Percentiles rank a stretch among this genome's conserved stretches.
Evolutionary conservation across 148 eudicot genomes (phyloP).

Genomic region (Chenopodium formosanum): DNA sequence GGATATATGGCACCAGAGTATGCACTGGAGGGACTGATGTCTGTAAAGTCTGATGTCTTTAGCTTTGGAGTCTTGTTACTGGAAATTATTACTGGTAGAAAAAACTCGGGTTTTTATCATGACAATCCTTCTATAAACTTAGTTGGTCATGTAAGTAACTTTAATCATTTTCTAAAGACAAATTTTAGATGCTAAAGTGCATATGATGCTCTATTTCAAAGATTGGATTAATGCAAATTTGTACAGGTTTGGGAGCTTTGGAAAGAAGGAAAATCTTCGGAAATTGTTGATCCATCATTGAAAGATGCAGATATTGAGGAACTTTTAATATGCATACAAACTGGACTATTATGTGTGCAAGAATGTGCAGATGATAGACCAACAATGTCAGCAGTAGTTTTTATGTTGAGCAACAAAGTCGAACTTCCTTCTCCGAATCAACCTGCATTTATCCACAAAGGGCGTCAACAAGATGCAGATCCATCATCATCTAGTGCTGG

Average conservation of each 20-base stretch:
- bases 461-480: conserved; percentile 10
- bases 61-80: conserved; percentile 54
- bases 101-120: conserved; percentile 41
- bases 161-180: neutral
- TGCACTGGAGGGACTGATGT: conserved; percentile 51
- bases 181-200: neutral
- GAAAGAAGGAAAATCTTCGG: conserved; percentile 35
- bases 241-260: conserved; percentile 52
- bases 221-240: neutral
- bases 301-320: conserved; percentile 24
- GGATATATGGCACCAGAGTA: conserved; percentile 71
- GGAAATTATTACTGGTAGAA: conserved; percentile 51
- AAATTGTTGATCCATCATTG: conserved; percentile 30
- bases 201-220: neutral
- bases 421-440: conserved; percentile 42
- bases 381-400: conserved; percentile 45
- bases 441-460: conserved; percentile 47
- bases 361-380: conserved; percentile 50
- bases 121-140: conserved; percentile 44
- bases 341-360: conserved; percentile 54
- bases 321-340: conserved; percentile 37
- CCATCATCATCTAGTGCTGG: conserved; percentile 38
- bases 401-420: conserved; percentile 46
- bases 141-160: conserved; percentile 55
- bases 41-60: conserved; percentile 53